Percentiles rank a stretch among this genome's conserved stretches.
Evolutionary conservation across 108 stramenopile species (phyloP).

Genomic region (Parmales sp.): DNA sequence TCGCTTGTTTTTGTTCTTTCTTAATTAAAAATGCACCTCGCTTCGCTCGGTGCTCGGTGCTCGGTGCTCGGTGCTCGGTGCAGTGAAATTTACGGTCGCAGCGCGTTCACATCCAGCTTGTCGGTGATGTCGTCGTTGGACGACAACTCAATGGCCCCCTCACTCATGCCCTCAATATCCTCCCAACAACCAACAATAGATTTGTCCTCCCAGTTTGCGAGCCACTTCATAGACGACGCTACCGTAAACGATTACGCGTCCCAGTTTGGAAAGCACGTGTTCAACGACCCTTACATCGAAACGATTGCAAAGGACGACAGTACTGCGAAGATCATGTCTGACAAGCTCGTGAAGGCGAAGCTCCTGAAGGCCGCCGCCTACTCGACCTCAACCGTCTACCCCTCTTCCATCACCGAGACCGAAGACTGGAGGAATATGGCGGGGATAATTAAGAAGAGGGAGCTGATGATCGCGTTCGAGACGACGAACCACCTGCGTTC

Average conservation of each 20-base stretch:
- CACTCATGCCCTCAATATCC: no score
- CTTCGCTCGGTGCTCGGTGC: no score
- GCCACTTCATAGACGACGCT: background rate
- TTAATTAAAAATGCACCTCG: no score
- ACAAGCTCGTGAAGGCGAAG: background rate
- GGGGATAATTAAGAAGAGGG: background rate
- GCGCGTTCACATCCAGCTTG: no score
- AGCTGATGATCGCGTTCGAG: background rate
- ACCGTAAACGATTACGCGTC: background rate
- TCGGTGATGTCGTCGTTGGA: no score
- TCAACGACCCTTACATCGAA: background rate
- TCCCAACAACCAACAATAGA: no score
- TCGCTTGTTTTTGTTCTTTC: no score
- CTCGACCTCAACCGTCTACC: background rate
- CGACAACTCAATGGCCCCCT: no score
- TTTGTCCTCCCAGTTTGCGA: no score
- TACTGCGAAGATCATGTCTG: background rate
- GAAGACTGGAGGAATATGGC: background rate
- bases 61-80: no score
- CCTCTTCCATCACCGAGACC: background rate
- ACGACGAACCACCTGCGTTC: background rate
- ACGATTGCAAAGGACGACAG: background rate
- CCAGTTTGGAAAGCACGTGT: background rate
- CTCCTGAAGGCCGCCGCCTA: background rate
- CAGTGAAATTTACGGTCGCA: no score